phyloP scores from a whole-genome alignment of 2,329 filamentous ascomycete species.

The Chrysoporthe cubensis region DNA sequence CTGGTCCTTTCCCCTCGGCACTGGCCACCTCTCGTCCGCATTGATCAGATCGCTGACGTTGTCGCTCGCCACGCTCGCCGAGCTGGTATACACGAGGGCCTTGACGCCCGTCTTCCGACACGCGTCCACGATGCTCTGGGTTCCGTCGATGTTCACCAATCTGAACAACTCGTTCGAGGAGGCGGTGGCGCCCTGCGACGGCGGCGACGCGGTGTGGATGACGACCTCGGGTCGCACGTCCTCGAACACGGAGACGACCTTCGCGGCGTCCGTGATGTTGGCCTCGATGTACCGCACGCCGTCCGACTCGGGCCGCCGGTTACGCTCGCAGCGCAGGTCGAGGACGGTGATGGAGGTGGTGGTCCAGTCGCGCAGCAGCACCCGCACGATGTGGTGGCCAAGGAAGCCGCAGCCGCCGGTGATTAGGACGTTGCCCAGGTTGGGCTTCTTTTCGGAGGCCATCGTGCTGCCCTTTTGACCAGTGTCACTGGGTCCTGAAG shows the following conservation, averaged over 20 bases:
- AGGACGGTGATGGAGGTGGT: constrained; percentile 67
- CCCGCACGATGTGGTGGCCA: constrained; percentile 78
- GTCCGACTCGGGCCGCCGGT: constrained; percentile 62
- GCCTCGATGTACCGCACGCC: constrained; percentile 72
- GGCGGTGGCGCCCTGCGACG: constrained; percentile 56
- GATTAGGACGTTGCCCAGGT: constrained; percentile 73
- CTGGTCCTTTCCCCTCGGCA: constrained; percentile 72
- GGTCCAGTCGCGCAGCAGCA: constrained; percentile 64
- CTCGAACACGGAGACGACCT: constrained; percentile 66
- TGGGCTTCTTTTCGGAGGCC: constrained; percentile 42
- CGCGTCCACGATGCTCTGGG: constrained; percentile 74
- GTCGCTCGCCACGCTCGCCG: constrained; percentile 84
- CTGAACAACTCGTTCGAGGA: constrained; percentile 67
- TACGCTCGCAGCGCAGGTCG: constrained; percentile 72
- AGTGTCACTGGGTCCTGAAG: neutral
- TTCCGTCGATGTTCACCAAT: constrained; percentile 88
- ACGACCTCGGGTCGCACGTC: constrained; percentile 77
- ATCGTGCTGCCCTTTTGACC: constrained; percentile 27
- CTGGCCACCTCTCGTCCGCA: constrained; percentile 81
- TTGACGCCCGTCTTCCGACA: constrained; percentile 72
- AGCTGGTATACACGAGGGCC: constrained; percentile 89
- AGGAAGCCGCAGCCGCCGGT: constrained; percentile 86
- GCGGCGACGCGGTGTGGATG: constrained; percentile 85
- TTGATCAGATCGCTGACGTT: constrained; percentile 79
- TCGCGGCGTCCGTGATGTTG: constrained; percentile 72